Conservation (phyloP, 176 grass and related monocot species). For the Ensete glaucum region DNA sequence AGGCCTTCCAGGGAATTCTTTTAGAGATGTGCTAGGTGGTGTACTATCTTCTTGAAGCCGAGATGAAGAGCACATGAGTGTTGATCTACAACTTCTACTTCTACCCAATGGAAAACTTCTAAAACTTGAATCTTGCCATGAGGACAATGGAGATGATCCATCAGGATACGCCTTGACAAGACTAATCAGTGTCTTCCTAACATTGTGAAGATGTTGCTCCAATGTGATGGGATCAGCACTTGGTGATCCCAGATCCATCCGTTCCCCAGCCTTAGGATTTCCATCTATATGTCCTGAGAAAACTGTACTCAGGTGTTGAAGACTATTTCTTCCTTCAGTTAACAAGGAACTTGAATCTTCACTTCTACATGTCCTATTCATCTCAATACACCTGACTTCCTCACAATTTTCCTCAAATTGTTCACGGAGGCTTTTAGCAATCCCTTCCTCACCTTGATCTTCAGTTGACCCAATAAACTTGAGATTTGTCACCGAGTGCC, state of each 20-base stretch:
- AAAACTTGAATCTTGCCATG: constrained; percentile 29
- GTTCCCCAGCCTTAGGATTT: constrained; percentile 20
- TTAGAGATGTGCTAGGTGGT: constrained; percentile 59
- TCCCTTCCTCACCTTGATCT: constrained; percentile 27
- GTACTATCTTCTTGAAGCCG: constrained; percentile 48
- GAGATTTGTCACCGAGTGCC: constrained; percentile 41
- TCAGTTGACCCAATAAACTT: constrained; percentile 37
- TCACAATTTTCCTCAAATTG: constrained; percentile 78
- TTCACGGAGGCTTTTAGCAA: constrained; percentile 35
- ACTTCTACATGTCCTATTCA: constrained; percentile 32
- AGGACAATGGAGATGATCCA: constrained; percentile 30
- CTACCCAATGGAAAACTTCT: constrained; percentile 46
- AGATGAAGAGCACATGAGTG: constrained; percentile 39
- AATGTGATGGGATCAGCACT: constrained; percentile 41
- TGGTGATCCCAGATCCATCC: constrained; percentile 22
- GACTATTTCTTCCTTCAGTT: constrained; percentile 35
- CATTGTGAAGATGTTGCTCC: constrained; percentile 79
- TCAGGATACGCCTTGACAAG: constrained; percentile 27
- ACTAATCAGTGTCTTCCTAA: constrained; percentile 48
- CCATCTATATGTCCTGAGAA: constrained; percentile 16
- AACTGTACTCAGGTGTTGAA: constrained; percentile 23
- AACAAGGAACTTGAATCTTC: constrained; percentile 27
- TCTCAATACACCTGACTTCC: constrained; percentile 83
- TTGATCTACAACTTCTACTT: constrained; percentile 74
- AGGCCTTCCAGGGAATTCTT: constrained; percentile 56